These are phyloP conservation scores for Lactarius pseudohatsudake DNA, from an alignment of 768 basidiomycete species.

Conservation along the genomic window DNA sequence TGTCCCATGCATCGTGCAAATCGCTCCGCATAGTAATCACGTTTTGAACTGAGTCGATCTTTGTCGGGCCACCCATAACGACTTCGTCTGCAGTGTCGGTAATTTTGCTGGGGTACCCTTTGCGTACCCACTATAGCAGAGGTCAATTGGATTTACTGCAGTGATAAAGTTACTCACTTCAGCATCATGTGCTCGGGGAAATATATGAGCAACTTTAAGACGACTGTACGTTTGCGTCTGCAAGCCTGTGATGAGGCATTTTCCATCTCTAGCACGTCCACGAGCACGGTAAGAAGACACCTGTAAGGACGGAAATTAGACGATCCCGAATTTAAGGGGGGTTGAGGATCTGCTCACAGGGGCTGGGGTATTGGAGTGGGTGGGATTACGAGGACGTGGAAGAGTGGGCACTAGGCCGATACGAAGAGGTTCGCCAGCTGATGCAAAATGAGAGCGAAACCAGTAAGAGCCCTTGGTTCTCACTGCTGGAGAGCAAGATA, in stretches of 20 bases:
- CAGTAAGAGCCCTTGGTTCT: not conserved
- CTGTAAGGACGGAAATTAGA: not conserved
- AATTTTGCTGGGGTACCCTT: constrained; percentile 7
- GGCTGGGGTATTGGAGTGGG: not conserved
- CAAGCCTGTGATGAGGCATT: constrained; percentile 6
- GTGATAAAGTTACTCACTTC: not conserved
- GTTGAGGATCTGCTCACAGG: not conserved
- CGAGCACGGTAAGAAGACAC: not conserved
- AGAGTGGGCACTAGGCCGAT: constrained; percentile 1
- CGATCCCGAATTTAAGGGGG: not conserved
- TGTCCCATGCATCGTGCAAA: constrained; percentile 9
- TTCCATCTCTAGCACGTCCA: not conserved
- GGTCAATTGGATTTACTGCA: not conserved
- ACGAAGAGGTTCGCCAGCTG: constrained; percentile 4
- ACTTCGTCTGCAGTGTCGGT: constrained; percentile 2
- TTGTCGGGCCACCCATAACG: not conserved
- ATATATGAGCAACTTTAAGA: constrained; percentile 11
- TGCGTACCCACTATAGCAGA: constrained; percentile 5
- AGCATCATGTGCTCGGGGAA: constrained; percentile 10
- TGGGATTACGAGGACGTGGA: constrained; percentile 6
- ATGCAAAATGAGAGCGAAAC: not conserved
- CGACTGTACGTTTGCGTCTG: constrained; percentile 3
- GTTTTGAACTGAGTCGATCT: constrained; percentile 10
- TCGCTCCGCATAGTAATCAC: constrained; percentile 8
- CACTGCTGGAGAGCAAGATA: constrained; percentile 1